Percentiles rank a stretch among this genome's conserved stretches.
Evolutionary conservation across 169 alveolate genomes (phyloP).

Genomic region (Cyclospora cayetanensis): DNA sequence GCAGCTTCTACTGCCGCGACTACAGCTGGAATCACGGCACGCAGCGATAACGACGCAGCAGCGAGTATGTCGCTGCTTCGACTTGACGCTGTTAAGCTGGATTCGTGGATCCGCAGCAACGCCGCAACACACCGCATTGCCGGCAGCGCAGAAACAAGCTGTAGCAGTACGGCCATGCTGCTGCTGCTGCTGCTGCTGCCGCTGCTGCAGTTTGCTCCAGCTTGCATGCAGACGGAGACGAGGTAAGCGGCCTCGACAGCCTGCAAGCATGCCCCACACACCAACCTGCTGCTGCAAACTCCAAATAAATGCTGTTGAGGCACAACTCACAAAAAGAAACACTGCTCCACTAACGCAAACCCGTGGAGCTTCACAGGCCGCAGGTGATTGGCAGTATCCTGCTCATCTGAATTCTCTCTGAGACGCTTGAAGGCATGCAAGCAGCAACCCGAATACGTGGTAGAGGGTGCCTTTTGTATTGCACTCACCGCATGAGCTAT

Average conservation of each 20-base stretch:
- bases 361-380: too few relatives aligned
- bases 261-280: conserved; percentile 15
- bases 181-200: conserved; percentile 8
- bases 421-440: too few relatives aligned
- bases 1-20: conserved; percentile 46
- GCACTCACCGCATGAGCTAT: conserved; percentile 36
- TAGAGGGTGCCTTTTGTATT: too few relatives aligned
- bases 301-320: too few relatives aligned
- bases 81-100: neutral
- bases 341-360: too few relatives aligned
- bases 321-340: too few relatives aligned
- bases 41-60: conserved; percentile 50
- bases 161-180: conserved; percentile 27
- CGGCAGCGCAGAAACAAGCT: conserved; percentile 16
- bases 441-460: too few relatives aligned
- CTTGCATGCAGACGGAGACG: neutral
- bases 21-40: conserved; percentile 9
- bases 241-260: conserved; percentile 32
- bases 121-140: conserved; percentile 58
- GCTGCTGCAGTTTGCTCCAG: neutral
- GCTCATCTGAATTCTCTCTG: too few relatives aligned
- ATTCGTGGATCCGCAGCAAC: conserved; percentile 29
- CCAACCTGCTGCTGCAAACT: neutral
- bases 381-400: too few relatives aligned
- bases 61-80: neutral